Percentiles rank a stretch among this genome's conserved stretches.
Conservation (phyloP, 371 early-diverging fungal genomes). For the Sporodiniella umbellata region DNA sequence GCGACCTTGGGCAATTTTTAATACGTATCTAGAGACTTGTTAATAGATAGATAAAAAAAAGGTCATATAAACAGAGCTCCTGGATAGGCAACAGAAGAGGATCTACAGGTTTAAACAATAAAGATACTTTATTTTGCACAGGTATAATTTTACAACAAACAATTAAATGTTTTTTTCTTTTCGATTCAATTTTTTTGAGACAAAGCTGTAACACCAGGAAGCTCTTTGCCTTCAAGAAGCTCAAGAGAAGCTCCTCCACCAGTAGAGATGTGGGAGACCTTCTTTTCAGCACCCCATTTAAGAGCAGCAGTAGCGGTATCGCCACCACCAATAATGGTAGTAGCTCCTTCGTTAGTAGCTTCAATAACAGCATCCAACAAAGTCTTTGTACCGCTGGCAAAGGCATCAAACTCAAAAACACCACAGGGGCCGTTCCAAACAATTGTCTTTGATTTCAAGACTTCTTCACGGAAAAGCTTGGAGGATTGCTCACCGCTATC, state of each 20-base stretch:
- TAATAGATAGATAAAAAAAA: too few relatives aligned
- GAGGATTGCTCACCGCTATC: conserved; percentile 91
- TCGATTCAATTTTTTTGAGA: conserved; percentile 49
- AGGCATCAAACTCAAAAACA: conserved; percentile 96
- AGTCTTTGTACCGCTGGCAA: conserved; percentile 86
- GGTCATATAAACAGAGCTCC: too few relatives aligned
- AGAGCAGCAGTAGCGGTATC: conserved; percentile 98
- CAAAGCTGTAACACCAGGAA: conserved; percentile 91
- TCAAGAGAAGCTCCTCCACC: conserved; percentile 98
- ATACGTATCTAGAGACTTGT: too few relatives aligned
- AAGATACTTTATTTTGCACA: not conserved
- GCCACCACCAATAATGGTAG: conserved; percentile 84
- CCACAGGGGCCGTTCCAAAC: conserved; percentile 99
- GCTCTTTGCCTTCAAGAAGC: conserved; percentile 88
- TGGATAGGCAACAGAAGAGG: too few relatives aligned
- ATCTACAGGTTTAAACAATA: too few relatives aligned
- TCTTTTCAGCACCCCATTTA: conserved; percentile 79
- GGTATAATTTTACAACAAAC: not conserved
- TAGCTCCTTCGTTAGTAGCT: conserved; percentile 77
- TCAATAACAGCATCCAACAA: conserved; percentile 83
- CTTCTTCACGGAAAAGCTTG: conserved; percentile 69
- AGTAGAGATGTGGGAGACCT: conserved; percentile 95
- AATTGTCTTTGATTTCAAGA: conserved; percentile 84
- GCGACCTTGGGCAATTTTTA: too few relatives aligned
- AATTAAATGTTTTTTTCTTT: not conserved